Conservation (phyloP, 169 alveolate species). For the Babesia bovis region DNA sequence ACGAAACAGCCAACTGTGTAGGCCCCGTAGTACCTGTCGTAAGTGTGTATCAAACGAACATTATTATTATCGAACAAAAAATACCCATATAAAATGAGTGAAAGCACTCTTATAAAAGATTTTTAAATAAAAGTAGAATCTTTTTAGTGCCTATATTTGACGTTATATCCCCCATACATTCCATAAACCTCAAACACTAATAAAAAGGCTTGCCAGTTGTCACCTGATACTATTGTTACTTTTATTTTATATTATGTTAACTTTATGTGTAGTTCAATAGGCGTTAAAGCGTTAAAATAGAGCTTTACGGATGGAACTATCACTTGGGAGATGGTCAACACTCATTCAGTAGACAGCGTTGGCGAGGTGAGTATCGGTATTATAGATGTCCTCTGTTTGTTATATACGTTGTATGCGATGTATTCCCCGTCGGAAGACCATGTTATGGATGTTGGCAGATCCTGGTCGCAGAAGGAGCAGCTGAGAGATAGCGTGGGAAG, state of each 20-base stretch:
- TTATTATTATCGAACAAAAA: too few relatives aligned
- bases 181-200: too few relatives aligned
- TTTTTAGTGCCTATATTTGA: not conserved
- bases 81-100: too few relatives aligned
- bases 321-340: too few relatives aligned
- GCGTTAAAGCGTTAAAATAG: too few relatives aligned
- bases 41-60: not conserved
- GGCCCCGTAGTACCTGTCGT: slow-evolving; percentile 4
- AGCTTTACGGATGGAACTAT: too few relatives aligned
- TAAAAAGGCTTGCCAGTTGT: too few relatives aligned
- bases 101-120: too few relatives aligned
- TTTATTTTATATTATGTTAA: too few relatives aligned
- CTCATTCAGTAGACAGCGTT: slow-evolving; percentile 35
- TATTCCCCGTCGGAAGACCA: slow-evolving; percentile 54
- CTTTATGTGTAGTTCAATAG: too few relatives aligned
- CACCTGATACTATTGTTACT: too few relatives aligned
- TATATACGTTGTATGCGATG: slow-evolving; percentile 55
- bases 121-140: not conserved
- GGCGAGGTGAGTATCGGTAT: slow-evolving; percentile 40
- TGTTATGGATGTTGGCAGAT: slow-evolving; percentile 41
- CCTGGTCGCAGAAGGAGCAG: slow-evolving; percentile 55
- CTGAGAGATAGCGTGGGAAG: slow-evolving; percentile 53
- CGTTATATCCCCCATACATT: slow-evolving; percentile 1
- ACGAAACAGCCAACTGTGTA: not conserved
- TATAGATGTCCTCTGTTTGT: slow-evolving; percentile 47